Base-by-base conservation (phyloP, 345 rosid species). In the Angophora floribunda region DNA sequence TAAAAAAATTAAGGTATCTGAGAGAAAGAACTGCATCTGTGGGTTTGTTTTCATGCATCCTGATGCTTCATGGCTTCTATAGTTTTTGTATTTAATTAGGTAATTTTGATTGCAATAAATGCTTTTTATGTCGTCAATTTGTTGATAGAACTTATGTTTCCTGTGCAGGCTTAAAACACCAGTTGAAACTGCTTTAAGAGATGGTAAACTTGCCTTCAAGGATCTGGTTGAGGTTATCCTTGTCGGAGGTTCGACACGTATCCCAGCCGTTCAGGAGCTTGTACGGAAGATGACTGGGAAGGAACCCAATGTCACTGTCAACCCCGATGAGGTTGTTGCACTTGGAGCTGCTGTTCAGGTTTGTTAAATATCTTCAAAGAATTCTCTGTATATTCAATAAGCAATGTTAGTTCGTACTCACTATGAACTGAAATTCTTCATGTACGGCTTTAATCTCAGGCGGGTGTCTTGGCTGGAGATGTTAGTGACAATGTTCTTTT, bases 331-430 rank as follows among this genome's bases (percentile, higher is more conserved):
- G 89, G 99, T 98, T 89, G 99, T 98, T 85, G 99, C 99, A 79
- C 91, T 98, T 6, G 99, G 99, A 51, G 99, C 99, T 92, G 99
- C 99, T 21, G 99, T 98, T 63, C 99, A 98, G 99, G 99, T 97
- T 22, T 84, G 91, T 15, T 0, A 75, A 19, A 41, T 19, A 19
- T 94, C 95, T 95, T 59, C 95, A 95, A 91, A 97, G 97, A 63
- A 95, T 95, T 26, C 36, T 86, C 21, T 21, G 13, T 36, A 75
- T 41, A 9, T 36, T 41, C 84, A 36, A 75, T 75, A 19, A 75
- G 41, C 24, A 75, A 9, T 21, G 84, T 21, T 19, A 19, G 84
- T 41, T 5, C 14, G 7, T 36, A 5, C 84, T 17, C 6, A 36
- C 26, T 75, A 19, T 41, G 26, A 75, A 75, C 49, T 21, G 84